These are phyloP conservation scores for Cladosporium sp. DNA, from an alignment of 2,329 filamentous ascomycete genomes.

Conservation along the genomic window DNA sequence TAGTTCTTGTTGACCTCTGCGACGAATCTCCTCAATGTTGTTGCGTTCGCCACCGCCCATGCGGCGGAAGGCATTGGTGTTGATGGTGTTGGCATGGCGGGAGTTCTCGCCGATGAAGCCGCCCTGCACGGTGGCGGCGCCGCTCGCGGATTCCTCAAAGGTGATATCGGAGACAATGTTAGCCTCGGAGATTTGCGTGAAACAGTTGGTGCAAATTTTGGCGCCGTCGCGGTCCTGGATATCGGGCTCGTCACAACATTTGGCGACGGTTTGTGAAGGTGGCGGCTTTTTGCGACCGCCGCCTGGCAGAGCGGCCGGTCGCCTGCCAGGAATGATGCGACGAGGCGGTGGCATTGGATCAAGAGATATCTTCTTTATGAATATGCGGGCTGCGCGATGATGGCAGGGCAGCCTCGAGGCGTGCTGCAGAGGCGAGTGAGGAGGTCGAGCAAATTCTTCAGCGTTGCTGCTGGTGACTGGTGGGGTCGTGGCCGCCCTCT, in stretches of 20 bases:
- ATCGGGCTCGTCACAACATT: conserved; percentile 32
- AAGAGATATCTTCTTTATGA: neutral
- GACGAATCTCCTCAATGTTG: conserved; percentile 59
- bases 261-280: conserved; percentile 1
- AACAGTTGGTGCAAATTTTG: conserved; percentile 76
- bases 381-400: conserved; percentile 36
- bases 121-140: conserved; percentile 87
- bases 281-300: conserved; percentile 15
- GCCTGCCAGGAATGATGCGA: conserved; percentile 6
- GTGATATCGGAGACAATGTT: conserved; percentile 91
- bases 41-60: conserved; percentile 48
- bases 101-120: conserved; percentile 85
- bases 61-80: conserved; percentile 46
- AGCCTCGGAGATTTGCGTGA: conserved; percentile 77
- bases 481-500: neutral
- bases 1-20: conserved; percentile 45
- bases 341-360: conserved; percentile 18
- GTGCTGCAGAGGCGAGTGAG: conserved; percentile 27
- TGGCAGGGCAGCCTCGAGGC: conserved; percentile 18
- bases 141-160: conserved; percentile 83
- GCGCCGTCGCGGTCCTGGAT: conserved; percentile 37
- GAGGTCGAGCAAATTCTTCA: conserved; percentile 35
- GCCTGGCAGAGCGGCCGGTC: conserved; percentile 18
- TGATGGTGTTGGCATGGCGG: conserved; percentile 68
- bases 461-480: conserved; percentile 2